A percentile compares a stretch with the other conserved stretches of the same genome.
These are phyloP conservation scores for Tanacetum coccineum DNA, from an alignment of 129 eudicot species.

Conservation along the genomic window DNA sequence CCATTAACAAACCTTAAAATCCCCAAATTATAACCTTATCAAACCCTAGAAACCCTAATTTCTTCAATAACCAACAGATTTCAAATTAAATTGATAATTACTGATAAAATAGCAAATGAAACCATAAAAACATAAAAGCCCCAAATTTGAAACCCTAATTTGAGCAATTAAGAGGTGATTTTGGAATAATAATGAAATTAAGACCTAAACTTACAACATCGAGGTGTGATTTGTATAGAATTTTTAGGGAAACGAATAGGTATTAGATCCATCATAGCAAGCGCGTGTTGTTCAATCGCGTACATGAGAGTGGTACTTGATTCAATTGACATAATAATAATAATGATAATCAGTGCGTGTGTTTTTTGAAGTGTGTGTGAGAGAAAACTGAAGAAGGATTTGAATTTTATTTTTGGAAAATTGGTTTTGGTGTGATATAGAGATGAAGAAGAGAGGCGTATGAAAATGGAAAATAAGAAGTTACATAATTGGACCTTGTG, in stretches of 20 bases:
- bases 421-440: not conserved
- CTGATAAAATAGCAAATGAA: not conserved
- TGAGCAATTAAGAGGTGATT: not conserved
- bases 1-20: constrained; percentile 24
- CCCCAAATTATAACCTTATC: not conserved
- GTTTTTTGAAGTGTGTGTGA: not conserved
- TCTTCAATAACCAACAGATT: not conserved
- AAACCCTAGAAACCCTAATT: constrained; percentile 11
- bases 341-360: not conserved
- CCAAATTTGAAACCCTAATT: no score
- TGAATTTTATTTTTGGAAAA: not conserved
- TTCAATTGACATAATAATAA: constrained; percentile 34
- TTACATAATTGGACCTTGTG: no score
- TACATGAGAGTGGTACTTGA: no score
- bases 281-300: constrained; percentile 28
- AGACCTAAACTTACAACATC: constrained; percentile 60
- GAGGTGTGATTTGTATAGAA: constrained; percentile 49
- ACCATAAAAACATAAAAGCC: not conserved
- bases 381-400: not conserved
- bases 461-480: not conserved
- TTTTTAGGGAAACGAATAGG: constrained; percentile 39
- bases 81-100: not conserved
- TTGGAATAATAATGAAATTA: constrained; percentile 14
- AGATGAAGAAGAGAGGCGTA: constrained; percentile 6
- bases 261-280: constrained; percentile 43